phyloP scores from a whole-genome alignment of 73 alveolate species.

The Tetrahymena elliotti region DNA sequence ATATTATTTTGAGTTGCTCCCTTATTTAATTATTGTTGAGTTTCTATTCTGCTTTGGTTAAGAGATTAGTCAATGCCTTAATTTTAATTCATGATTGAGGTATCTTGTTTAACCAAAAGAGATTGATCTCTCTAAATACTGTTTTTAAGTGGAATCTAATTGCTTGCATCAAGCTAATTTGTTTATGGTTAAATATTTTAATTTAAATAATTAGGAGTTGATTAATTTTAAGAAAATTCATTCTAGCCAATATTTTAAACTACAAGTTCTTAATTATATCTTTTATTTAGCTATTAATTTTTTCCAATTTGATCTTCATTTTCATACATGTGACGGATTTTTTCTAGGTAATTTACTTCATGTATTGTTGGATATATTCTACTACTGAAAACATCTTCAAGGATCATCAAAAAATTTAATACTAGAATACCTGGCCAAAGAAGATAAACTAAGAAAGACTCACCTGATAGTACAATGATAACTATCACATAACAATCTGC shows the following conservation, averaged over 20 bases:
- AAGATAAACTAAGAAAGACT: neutral
- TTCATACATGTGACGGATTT: neutral
- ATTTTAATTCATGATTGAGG: neutral
- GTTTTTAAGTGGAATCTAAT: neutral
- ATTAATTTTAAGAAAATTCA: neutral
- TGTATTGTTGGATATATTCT: neutral
- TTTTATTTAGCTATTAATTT: neutral
- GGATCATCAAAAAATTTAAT: neutral
- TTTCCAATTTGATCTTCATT: neutral
- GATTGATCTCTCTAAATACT: neutral
- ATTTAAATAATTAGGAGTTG: neutral
- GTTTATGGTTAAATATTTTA: neutral
- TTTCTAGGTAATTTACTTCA: neutral
- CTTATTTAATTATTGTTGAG: neutral
- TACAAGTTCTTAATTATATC: neutral
- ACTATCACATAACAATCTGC: neutral
- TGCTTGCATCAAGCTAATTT: neutral
- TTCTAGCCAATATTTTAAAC: neutral
- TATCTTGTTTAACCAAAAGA: neutral
- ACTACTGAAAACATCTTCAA: neutral
- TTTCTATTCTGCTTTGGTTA: neutral
- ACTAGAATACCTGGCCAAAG: neutral
- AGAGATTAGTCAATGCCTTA: neutral
- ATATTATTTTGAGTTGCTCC: neutral
- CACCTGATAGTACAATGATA: neutral